A percentile compares a stretch with the other conserved stretches of the same genome.
phyloP scores from a whole-genome alignment of 129 eudicot genomes.

The Gnaphalium uliginosum region DNA sequence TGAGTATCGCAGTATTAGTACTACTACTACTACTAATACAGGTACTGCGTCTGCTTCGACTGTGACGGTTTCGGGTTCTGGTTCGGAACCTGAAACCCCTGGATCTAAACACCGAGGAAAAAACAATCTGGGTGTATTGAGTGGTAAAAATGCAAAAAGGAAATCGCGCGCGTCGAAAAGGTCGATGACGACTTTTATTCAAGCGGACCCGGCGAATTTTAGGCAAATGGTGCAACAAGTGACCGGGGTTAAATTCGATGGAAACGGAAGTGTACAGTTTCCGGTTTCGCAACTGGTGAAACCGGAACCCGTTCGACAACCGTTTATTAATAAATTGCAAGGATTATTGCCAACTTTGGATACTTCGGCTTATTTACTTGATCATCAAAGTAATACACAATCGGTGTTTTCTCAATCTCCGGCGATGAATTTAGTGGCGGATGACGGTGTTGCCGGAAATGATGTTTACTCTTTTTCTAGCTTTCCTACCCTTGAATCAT shows the following conservation, averaged over 20 bases:
- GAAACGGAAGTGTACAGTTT: slow-evolving; percentile 28
- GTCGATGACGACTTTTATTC: slow-evolving; percentile 67
- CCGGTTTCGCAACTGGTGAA: slow-evolving; percentile 46
- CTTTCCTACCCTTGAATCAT: slow-evolving; percentile 87
- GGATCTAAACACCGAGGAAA: slow-evolving; percentile 33
- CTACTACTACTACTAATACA: background rate
- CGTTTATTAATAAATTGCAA: slow-evolving; percentile 36
- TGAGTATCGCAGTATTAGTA: slow-evolving; percentile 11
- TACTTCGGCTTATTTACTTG: slow-evolving; percentile 65
- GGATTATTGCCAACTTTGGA: slow-evolving; percentile 67
- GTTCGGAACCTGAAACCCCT: slow-evolving; percentile 52
- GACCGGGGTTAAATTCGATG: slow-evolving; percentile 56
- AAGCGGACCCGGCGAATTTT: slow-evolving; percentile 77
- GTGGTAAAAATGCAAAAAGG: slow-evolving; percentile 50
- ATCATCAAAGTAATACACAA: slow-evolving; percentile 25
- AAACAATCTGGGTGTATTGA: background rate
- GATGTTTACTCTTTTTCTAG: slow-evolving; percentile 53
- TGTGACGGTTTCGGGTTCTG: slow-evolving; percentile 46
- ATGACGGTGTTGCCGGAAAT: slow-evolving; percentile 38
- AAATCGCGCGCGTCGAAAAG: slow-evolving; percentile 72
- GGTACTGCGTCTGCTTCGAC: slow-evolving; percentile 36
- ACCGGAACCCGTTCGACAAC: slow-evolving; percentile 65
- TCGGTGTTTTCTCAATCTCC: slow-evolving; percentile 21
- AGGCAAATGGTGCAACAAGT: slow-evolving; percentile 93
- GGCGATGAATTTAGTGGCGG: slow-evolving; percentile 25